Evolutionary conservation across 148 eudicot species (phyloP).

Genomic region (Persicaria maculosa): DNA sequence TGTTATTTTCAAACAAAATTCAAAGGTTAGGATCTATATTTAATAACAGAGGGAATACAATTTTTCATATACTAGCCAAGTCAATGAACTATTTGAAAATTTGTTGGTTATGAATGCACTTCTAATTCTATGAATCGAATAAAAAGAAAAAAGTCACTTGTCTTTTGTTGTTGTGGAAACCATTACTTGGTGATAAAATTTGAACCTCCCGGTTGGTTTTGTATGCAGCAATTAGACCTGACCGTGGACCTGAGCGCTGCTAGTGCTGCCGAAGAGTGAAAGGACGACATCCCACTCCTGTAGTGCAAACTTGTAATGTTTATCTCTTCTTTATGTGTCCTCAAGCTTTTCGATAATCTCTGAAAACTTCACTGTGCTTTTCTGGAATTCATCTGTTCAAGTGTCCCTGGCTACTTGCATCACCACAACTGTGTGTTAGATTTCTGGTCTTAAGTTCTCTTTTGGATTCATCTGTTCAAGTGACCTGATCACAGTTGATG

Average conservation of each 20-base stretch:
- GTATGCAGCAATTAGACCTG: slow-evolving; percentile 66
- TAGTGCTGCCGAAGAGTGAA: slow-evolving; percentile 98
- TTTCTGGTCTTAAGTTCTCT: too few species aligned
- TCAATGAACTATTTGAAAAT: not conserved
- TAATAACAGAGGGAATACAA: too few species aligned
- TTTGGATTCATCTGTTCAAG: too few species aligned
- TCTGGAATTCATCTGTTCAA: too few species aligned
- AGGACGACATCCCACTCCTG: not conserved
- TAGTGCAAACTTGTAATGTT: not conserved
- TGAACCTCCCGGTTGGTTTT: not conserved
- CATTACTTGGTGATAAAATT: not conserved
- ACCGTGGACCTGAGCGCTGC: slow-evolving; percentile 92
- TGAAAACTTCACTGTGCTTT: too few species aligned
- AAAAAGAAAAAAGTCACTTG: not conserved
- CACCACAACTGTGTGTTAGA: too few species aligned
- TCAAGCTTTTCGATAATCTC: too few species aligned
- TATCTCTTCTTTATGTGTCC: not conserved
- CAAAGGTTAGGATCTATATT: too few species aligned
- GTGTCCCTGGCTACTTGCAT: too few species aligned
- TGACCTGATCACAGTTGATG: too few species aligned
- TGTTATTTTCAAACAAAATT: too few species aligned
- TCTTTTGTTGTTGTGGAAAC: not conserved
- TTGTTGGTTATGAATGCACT: not conserved
- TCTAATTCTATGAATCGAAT: not conserved
- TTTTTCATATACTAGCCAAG: too few species aligned